These are phyloP conservation scores for Tetragonia tetragonoides DNA, from an alignment of 148 eudicot genomes.

Conservation along the genomic window DNA sequence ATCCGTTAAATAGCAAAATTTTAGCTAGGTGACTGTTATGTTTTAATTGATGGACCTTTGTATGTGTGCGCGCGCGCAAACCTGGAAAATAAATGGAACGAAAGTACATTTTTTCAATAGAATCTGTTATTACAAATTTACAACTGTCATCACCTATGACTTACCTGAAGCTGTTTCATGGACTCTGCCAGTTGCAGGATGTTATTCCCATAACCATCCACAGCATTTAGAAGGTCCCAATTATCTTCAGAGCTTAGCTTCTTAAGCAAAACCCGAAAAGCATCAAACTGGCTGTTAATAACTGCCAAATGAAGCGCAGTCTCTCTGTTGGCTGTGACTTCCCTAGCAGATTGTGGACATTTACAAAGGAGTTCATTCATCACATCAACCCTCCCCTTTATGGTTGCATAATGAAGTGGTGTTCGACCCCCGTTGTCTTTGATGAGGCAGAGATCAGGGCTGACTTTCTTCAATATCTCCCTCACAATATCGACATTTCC, in stretches of 20 bases:
- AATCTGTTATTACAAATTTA: too few species aligned
- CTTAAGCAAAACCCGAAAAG: not conserved
- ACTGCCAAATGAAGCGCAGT: slow-evolving; percentile 8
- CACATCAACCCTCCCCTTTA: slow-evolving; percentile 1
- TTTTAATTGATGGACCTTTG: too few species aligned
- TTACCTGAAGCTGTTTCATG: not conserved
- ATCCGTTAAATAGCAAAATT: too few species aligned
- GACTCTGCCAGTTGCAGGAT: not conserved
- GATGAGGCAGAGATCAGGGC: not conserved
- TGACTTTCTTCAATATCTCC: not conserved
- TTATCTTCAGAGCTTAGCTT: not conserved
- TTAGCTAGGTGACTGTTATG: too few species aligned
- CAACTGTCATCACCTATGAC: too few species aligned
- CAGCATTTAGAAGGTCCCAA: not conserved
- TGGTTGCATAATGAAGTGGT: slow-evolving; percentile 11
- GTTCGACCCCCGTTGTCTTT: slow-evolving; percentile 7
- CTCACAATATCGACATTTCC: slow-evolving; percentile 2
- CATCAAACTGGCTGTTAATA: not conserved
- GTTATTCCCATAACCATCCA: not conserved
- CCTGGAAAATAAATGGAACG: too few species aligned
- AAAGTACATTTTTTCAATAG: too few species aligned
- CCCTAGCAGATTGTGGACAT: not conserved
- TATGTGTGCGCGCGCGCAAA: too few species aligned
- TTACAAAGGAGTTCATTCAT: not conserved
- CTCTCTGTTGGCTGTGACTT: slow-evolving; percentile 1